Conservation (phyloP, 768 basidiomycete genomes). For the Suillus bovinus region DNA sequence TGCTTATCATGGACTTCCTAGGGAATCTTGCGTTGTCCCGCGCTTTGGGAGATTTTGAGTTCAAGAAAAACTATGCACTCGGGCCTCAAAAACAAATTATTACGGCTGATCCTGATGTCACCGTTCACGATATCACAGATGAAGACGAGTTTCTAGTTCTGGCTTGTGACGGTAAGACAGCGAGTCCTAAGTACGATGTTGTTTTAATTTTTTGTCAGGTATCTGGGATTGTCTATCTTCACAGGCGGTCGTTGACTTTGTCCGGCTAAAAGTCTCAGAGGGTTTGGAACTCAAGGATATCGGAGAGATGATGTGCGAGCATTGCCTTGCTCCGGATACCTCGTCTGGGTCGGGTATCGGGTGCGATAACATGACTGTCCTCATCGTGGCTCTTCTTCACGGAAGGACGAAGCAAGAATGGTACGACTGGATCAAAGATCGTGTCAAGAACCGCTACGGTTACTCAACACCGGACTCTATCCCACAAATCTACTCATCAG, state of each 20-base stretch:
- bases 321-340: slow-evolving; percentile 93
- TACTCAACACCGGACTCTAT: slow-evolving; percentile 73
- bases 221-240: slow-evolving; percentile 98
- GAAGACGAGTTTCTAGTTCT: slow-evolving; percentile 98
- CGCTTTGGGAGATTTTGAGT: slow-evolving; percentile 97
- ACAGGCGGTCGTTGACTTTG: slow-evolving; percentile 89
- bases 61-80: slow-evolving; percentile 89
- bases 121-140: slow-evolving; percentile 71
- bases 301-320: slow-evolving; percentile 86
- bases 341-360: slow-evolving; percentile 91
- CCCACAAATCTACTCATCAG: slow-evolving; percentile 75
- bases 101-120: slow-evolving; percentile 92
- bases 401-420: slow-evolving; percentile 91
- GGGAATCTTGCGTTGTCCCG: slow-evolving; percentile 95
- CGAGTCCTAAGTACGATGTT: background rate
- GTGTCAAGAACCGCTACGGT: slow-evolving; percentile 75
- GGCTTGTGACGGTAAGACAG: slow-evolving; percentile 86
- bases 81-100: slow-evolving; percentile 91
- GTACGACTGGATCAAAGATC: slow-evolving; percentile 85
- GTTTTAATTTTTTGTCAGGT: slow-evolving; percentile 48
- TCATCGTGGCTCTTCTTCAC: slow-evolving; percentile 85
- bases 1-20: slow-evolving; percentile 29
- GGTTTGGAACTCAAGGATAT: slow-evolving; percentile 81
- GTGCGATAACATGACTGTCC: slow-evolving; percentile 98
- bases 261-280: slow-evolving; percentile 79